Conservation (phyloP, 2,329 filamentous ascomycete genomes). For the Diaporthe vexans region DNA sequence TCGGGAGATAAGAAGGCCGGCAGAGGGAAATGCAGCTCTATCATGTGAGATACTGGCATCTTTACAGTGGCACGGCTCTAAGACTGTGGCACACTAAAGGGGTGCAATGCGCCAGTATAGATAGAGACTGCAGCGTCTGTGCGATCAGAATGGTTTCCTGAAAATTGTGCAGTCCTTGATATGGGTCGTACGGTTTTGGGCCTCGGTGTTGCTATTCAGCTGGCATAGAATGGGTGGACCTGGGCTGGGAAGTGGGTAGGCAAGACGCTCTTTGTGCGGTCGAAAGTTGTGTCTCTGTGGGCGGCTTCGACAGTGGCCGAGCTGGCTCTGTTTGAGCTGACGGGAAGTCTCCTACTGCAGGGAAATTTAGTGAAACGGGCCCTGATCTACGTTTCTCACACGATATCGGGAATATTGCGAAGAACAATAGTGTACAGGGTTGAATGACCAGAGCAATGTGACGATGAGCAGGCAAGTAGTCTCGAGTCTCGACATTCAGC, state of each 20-base stretch:
- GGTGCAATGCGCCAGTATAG: neutral
- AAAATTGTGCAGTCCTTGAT: neutral
- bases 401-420: neutral
- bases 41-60: slow-evolving; percentile 51
- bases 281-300: neutral
- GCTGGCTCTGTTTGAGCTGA: neutral
- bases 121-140: neutral
- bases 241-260: neutral
- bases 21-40: slow-evolving; percentile 58
- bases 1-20: slow-evolving; percentile 55
- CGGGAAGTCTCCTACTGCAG: slow-evolving; percentile 3
- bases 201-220: neutral
- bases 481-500: neutral
- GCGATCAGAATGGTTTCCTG: neutral
- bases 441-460: slow-evolving; percentile 1
- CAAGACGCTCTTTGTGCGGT: neutral
- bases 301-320: slow-evolving; percentile 2
- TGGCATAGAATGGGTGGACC: neutral
- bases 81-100: neutral
- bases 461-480: neutral
- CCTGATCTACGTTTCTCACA: neutral
- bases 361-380: neutral
- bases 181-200: neutral
- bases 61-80: slow-evolving; percentile 25
- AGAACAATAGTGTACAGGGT: neutral